phyloP scores from a whole-genome alignment of 2,329 filamentous ascomycete species.

The Pseudogymnoascus sp. region DNA sequence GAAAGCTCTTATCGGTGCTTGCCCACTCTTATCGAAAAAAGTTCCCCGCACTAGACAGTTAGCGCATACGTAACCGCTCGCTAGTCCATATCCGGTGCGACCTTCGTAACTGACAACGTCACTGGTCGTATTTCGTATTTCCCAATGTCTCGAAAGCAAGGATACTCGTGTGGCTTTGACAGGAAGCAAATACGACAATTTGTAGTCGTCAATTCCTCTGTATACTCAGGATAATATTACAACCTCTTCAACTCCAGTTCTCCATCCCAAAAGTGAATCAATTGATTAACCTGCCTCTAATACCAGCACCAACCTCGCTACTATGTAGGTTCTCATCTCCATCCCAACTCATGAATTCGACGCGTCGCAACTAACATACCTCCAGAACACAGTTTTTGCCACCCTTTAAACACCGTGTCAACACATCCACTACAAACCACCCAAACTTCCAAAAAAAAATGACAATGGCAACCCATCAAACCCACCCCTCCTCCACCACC shows the following conservation, averaged over 20 bases:
- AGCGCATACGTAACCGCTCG: neutral
- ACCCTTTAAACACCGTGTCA: neutral
- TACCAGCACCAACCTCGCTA: neutral
- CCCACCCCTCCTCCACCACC: neutral
- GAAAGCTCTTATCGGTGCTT: slow-evolving; percentile 3
- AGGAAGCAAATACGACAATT: neutral
- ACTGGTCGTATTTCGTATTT: neutral
- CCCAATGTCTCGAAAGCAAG: neutral
- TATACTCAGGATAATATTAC: neutral
- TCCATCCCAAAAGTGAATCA: neutral
- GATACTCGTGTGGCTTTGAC: neutral
- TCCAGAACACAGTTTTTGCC: neutral
- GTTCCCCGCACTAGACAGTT: neutral
- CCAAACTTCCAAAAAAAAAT: neutral
- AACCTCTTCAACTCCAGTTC: neutral
- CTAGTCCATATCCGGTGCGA: neutral
- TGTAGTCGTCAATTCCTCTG: neutral
- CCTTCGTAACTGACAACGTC: neutral
- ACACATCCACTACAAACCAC: neutral
- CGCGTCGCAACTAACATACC: neutral
- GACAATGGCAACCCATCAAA: neutral
- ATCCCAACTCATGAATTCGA: neutral
- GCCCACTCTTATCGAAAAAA: neutral
- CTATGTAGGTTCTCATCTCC: neutral
- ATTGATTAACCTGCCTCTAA: neutral